Percentiles rank a stretch among this genome's conserved stretches.
These are phyloP conservation scores for Saccharomycopsis sp. DNA, from an alignment of 805 yeast genomes.

Conservation along the genomic window DNA sequence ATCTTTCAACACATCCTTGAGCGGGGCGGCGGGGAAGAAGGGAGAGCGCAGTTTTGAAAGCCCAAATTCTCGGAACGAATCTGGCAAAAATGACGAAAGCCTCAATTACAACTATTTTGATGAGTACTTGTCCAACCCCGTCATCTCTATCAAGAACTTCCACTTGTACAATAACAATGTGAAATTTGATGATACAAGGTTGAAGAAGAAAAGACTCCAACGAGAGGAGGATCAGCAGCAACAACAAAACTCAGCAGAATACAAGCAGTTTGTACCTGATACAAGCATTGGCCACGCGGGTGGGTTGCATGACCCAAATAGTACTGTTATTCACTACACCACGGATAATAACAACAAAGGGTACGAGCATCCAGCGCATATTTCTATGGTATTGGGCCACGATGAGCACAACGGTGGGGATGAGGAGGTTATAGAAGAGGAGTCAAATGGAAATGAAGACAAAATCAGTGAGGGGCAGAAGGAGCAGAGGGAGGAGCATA, in stretches of 20 bases:
- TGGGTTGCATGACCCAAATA: slow-evolving; percentile 1
- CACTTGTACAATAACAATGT: slow-evolving; percentile 8
- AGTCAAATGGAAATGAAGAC: background rate
- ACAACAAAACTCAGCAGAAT: background rate
- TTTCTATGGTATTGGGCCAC: too few species aligned
- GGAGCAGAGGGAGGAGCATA: too few species aligned
- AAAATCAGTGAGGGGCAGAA: background rate
- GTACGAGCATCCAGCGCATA: too few species aligned
- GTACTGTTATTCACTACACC: slow-evolving; percentile 1
- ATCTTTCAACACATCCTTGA: too few species aligned
- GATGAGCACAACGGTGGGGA: too few species aligned
- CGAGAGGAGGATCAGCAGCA: background rate
- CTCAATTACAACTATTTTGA: slow-evolving; percentile 8
- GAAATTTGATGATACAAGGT: background rate
- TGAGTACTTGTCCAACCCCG: slow-evolving; percentile 8
- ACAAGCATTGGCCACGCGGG: too few species aligned
- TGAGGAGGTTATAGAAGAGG: background rate
- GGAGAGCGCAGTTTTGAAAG: too few species aligned
- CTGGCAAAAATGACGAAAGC: too few species aligned
- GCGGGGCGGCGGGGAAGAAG: too few species aligned
- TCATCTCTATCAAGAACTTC: slow-evolving; percentile 6
- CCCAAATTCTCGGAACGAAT: background rate
- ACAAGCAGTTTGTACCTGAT: too few species aligned
- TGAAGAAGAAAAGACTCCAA: background rate
- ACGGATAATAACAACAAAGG: background rate